A percentile compares a stretch with the other conserved stretches of the same genome.
Evolutionary conservation across 192 early-diverging fungal genomes (phyloP).

Genomic region (Umbelopsis sp.): DNA sequence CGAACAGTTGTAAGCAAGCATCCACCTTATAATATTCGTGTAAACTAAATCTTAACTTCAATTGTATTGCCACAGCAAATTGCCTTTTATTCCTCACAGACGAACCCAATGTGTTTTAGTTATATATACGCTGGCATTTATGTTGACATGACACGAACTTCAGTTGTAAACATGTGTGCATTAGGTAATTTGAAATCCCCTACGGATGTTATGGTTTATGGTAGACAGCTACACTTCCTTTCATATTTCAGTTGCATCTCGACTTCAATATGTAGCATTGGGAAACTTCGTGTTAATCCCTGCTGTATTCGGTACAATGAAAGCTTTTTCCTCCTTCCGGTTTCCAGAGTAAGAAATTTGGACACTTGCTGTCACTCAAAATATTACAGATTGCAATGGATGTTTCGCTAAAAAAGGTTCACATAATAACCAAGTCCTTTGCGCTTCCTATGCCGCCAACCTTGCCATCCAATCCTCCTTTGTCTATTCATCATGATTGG

Average conservation of each 20-base stretch:
- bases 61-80: not conserved
- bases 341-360: slow-evolving; percentile 32
- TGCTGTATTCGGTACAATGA: slow-evolving; percentile 22
- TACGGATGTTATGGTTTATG: not conserved
- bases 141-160: slow-evolving; percentile 22
- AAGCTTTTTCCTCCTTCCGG: slow-evolving; percentile 14
- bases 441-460: slow-evolving; percentile 34
- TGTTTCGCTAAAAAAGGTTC: too few species aligned
- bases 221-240: not conserved
- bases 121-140: slow-evolving; percentile 39
- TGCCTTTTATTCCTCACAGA: slow-evolving; percentile 32
- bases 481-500: slow-evolving; percentile 40
- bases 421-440: slow-evolving; percentile 22
- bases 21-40: not conserved
- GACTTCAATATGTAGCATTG: slow-evolving; percentile 29
- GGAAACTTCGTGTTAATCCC: slow-evolving; percentile 33
- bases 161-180: slow-evolving; percentile 23
- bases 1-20: slow-evolving; percentile 24
- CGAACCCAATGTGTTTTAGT: slow-evolving; percentile 30
- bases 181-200: slow-evolving; percentile 10
- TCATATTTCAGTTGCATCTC: not conserved
- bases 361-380: too few species aligned
- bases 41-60: not conserved
- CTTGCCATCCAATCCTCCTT: slow-evolving; percentile 30
- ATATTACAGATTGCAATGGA: too few species aligned